Evolutionary conservation across 495 filamentous ascomycete genomes (phyloP), one percentile per base, ranked within the genome.

Genomic region (Bathelium albidoporum): DNA sequence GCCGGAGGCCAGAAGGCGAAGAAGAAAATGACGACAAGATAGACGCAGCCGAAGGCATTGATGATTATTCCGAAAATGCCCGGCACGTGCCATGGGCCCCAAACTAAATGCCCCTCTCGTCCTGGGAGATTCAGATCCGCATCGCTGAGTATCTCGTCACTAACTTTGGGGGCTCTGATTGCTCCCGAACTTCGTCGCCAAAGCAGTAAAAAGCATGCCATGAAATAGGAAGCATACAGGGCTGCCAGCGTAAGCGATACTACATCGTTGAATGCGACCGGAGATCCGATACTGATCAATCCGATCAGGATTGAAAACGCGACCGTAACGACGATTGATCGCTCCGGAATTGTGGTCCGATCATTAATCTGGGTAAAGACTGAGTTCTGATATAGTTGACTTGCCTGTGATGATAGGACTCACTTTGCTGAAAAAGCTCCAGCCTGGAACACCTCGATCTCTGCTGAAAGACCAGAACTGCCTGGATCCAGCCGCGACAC

Each of bases 401-500:
- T n/a, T n/a, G n/a, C n/a, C n/a, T 39, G 5, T 39, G 5, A 14
- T 39, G 34, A 39, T 39, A 14, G 34, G 34, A 39, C 34, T 14
- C 31, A 62, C 60, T 24, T 62, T 62, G 18, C 26, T 39, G 32
- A 62, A 59, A 44, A 4, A 52, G n/a, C 28, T 4, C 32, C 26
- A 62, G 11, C 32, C 26, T 43, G 60, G 60, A 4, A 62, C 32
- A 22, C 58, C 63, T 39, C 63, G 20, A 61, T 65, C 63, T 7
- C 63, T 29, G 11, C 58, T 34, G 52, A 65, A 65, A 1, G 59
- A 58, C 66, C 62, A 73, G 0, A 67, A 26, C 53, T 69, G 59
- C 2, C 71, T 59, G 14, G 64, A 69, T 9, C 65, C 22, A 2
- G 71, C 64, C 10, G 70, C 68, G 1, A 73, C 32, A 1, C 36